Base-by-base conservation (phyloP, 2,329 filamentous ascomycete genomes). In the Talaromyces sp. region DNA sequence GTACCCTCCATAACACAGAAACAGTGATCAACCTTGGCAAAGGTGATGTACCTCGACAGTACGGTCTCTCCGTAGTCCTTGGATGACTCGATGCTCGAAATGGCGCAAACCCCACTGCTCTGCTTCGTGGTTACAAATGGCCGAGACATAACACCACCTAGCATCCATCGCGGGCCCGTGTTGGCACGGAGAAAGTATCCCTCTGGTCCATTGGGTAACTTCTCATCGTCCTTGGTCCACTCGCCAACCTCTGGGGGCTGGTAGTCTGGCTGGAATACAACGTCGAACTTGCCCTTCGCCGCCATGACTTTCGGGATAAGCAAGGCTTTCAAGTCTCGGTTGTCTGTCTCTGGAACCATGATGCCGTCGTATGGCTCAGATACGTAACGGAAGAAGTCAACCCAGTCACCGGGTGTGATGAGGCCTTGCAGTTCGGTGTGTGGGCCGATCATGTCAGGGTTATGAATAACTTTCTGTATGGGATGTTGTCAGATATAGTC, bases 301-400 rank as follows among this genome's bases (percentile, higher is more conserved):
- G 78, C 77, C 71, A 82, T 82, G 24, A 85, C 70, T 63, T 82
- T 83, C 14, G 80, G 80, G 20, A 84, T 77, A 29, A 84, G 62
- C 0, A 80, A 66, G 20, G 77, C 71, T 40, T 75, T 76, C 2
- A 82, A 68, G 57, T 82, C 78, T 1, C 82, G 77, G n/a, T 76
- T 61, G 61, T 85, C 82, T 32, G 70, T 65, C 46, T 82, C 77
- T 1, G 82, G 82, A 14, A 81, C 75, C 16, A 83, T 57, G 1
- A 79, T 59, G 1, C 82, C 81, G 3, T 69, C 56, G 51, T 79
- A 84, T 0, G 78, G 71, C 64, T 85, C 82, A 24, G 76, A 76
- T 7, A 85, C 76, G 62, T 82, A 80, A 45, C 82, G 76, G 70
- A 85, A 85, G 70, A 85, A 85, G 58, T 85, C 81, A 24, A 83